Percentiles rank a stretch among this genome's conserved stretches.
Conservation (phyloP, 495 filamentous ascomycete genomes). For the Podospora anserina region DNA sequence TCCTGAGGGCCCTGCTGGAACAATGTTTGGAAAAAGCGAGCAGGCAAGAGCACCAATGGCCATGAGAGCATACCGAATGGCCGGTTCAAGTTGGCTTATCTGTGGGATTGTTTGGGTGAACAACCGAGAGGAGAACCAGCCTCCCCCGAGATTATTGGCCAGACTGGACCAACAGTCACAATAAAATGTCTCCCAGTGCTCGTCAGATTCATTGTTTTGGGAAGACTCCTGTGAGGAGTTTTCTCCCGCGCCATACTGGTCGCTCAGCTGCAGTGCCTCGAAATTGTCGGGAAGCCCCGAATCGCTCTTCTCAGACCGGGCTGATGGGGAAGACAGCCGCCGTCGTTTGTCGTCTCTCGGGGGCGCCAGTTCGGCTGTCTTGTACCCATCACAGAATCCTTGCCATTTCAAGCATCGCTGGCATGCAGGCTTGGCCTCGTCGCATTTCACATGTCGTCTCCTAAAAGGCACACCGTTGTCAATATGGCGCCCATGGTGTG, state of each 20-base stretch:
- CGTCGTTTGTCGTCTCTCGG: not conserved
- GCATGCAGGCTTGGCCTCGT: conserved; percentile 50
- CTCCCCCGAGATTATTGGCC: conserved; percentile 21
- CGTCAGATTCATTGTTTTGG: not conserved
- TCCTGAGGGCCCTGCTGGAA: not conserved
- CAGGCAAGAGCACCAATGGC: conserved; percentile 28
- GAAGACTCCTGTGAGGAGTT: not conserved
- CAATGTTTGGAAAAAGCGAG: conserved; percentile 10
- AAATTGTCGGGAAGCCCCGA: not conserved
- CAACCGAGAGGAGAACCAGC: conserved; percentile 23
- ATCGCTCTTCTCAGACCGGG: conserved; percentile 5
- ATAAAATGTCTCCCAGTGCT: conserved; percentile 11
- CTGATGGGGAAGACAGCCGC: conserved; percentile 4
- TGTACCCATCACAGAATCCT: conserved; percentile 30
- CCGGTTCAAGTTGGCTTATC: conserved; percentile 20
- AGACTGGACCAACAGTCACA: conserved; percentile 24
- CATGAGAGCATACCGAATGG: conserved; percentile 28
- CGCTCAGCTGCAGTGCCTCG: not conserved
- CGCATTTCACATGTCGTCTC: conserved; percentile 56
- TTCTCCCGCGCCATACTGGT: not conserved
- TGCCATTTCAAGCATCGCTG: conserved; percentile 32
- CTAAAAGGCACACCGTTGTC: conserved; percentile 4
- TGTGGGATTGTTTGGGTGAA: conserved; percentile 26
- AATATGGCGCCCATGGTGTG: not conserved
- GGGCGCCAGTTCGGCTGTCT: not conserved